Evolutionary conservation across 306 rosid species (phyloP).

Genomic region (Malus orientalis): DNA sequence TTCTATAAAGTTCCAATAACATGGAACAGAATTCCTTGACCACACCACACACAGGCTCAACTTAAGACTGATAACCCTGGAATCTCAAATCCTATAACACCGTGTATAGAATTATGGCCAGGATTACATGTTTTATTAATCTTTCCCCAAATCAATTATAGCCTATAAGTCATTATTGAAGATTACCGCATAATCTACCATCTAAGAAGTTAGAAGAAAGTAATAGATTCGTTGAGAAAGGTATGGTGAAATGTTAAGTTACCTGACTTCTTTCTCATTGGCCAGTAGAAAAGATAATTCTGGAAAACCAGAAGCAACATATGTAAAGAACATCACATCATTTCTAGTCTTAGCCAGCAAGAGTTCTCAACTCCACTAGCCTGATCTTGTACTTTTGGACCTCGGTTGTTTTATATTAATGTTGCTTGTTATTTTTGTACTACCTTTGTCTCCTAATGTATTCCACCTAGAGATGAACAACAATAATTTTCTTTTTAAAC

Average conservation of each 20-base stretch:
- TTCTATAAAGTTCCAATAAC: background rate
- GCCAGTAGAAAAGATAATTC: background rate
- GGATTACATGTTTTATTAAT: background rate
- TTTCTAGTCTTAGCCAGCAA: background rate
- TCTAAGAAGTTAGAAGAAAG: background rate
- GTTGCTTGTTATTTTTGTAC: background rate
- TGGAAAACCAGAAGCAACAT: background rate
- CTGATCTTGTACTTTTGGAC: background rate
- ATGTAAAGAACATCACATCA: background rate
- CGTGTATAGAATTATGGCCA: background rate
- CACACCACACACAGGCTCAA: background rate
- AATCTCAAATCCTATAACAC: background rate
- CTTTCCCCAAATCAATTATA: background rate
- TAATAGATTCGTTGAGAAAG: background rate
- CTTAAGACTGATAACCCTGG: background rate
- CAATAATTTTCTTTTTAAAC: background rate
- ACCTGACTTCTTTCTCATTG: conserved; percentile 6
- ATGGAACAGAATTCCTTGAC: background rate
- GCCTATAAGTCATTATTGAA: background rate
- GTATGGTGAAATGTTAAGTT: background rate
- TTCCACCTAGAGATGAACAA: background rate
- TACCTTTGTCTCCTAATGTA: background rate
- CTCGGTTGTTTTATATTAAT: background rate
- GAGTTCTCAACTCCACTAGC: background rate
- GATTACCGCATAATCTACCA: background rate